These are phyloP conservation scores for Russula sp. DNA, from an alignment of 768 basidiomycete species.

Conservation along the genomic window DNA sequence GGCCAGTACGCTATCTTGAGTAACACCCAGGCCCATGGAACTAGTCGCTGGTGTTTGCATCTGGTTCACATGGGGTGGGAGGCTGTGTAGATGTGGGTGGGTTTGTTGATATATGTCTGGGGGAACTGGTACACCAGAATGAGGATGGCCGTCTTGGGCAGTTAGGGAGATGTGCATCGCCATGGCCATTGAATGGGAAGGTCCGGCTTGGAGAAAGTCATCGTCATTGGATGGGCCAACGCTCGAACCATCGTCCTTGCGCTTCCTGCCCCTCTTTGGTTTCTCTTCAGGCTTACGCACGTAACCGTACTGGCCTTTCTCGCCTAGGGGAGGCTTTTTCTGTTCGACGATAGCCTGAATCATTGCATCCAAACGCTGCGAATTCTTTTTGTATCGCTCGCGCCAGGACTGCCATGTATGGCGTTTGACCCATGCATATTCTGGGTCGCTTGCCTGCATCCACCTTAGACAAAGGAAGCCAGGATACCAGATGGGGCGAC, in stretches of 20 bases:
- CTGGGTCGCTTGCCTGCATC: slow-evolving; percentile 54
- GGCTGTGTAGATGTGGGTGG: slow-evolving; percentile 16
- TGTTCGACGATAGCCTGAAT: slow-evolving; percentile 64
- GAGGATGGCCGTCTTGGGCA: slow-evolving; percentile 13
- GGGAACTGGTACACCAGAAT: slow-evolving; percentile 13
- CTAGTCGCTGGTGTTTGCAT: slow-evolving; percentile 16
- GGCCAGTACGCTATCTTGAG: slow-evolving; percentile 25
- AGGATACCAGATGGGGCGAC: slow-evolving; percentile 14
- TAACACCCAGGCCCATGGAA: slow-evolving; percentile 27
- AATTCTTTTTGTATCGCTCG: slow-evolving; percentile 82
- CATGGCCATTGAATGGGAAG: slow-evolving; percentile 20
- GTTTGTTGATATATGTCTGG: slow-evolving; percentile 16
- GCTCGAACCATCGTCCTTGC: slow-evolving; percentile 20
- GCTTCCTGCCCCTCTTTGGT: slow-evolving; percentile 36
- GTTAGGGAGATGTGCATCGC: slow-evolving; percentile 20
- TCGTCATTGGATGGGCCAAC: slow-evolving; percentile 21
- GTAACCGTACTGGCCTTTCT: slow-evolving; percentile 80
- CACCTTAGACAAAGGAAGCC: background rate
- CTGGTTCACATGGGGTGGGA: slow-evolving; percentile 13
- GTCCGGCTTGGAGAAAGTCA: slow-evolving; percentile 20
- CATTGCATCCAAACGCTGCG: slow-evolving; percentile 54
- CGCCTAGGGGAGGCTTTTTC: slow-evolving; percentile 61
- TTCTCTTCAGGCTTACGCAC: slow-evolving; percentile 72
- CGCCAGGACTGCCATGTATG: slow-evolving; percentile 92
- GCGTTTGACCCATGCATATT: slow-evolving; percentile 71